A percentile compares a stretch with the other conserved stretches of the same genome.
These are phyloP conservation scores for Hymenotorrendiella dingleyae DNA, from an alignment of 2,329 filamentous ascomycete species.

Conservation along the genomic window DNA sequence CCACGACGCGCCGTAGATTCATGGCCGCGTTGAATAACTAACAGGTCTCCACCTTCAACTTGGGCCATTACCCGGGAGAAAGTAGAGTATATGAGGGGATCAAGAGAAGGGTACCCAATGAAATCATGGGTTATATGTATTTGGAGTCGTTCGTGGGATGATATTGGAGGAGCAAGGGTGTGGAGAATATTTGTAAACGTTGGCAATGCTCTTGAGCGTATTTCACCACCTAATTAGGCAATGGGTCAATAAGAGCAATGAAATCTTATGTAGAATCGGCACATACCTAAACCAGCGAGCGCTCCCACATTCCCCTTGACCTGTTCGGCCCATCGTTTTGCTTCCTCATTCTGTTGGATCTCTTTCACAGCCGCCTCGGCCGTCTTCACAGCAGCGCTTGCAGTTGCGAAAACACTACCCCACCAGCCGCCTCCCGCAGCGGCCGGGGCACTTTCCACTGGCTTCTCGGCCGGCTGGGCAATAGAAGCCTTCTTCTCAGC, in stretches of 20 bases:
- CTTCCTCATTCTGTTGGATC: conserved; percentile 93
- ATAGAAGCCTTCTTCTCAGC: conserved; percentile 45
- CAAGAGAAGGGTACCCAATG: conserved; percentile 86
- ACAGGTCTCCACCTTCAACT: conserved; percentile 90
- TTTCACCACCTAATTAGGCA: conserved; percentile 64
- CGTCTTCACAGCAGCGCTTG: conserved; percentile 74
- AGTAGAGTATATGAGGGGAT: conserved; percentile 84
- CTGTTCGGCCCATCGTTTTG: conserved; percentile 92
- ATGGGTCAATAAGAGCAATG: no score
- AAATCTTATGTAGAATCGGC: conserved; percentile 1
- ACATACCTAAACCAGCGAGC: conserved; percentile 67
- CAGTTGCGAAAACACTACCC: conserved; percentile 77
- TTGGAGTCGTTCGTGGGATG: conserved; percentile 90
- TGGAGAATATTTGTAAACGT: conserved; percentile 94
- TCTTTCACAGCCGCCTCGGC: conserved; percentile 91
- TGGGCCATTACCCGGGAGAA: conserved; percentile 98
- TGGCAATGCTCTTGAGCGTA: conserved; percentile 79
- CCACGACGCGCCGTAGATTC: conserved; percentile 69
- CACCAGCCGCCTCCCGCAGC: conserved; percentile 70
- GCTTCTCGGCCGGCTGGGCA: conserved; percentile 38
- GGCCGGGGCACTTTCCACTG: conserved; percentile 25
- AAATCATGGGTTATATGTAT: conserved; percentile 98
- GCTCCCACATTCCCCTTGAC: conserved; percentile 82
- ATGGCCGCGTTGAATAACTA: conserved; percentile 89
- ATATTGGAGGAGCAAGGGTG: conserved; percentile 92